Evolutionary conservation across 2,329 filamentous ascomycete genomes (phyloP), one percentile per base, ranked within the genome.

Genomic region (Trichophyton equinum): DNA sequence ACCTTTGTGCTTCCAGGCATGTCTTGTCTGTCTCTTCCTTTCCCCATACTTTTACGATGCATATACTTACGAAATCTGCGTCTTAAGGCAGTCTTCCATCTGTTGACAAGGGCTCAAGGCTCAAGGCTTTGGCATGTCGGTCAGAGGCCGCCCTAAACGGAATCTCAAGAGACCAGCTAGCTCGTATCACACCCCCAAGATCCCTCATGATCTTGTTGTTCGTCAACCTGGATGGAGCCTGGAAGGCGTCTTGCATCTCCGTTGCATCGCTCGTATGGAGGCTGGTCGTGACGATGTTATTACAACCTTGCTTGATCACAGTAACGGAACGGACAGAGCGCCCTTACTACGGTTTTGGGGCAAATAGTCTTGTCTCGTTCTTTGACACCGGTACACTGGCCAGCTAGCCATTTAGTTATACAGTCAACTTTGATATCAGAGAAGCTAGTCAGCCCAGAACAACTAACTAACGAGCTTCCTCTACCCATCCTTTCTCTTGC

Each of bases 101-200:
- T 44, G 15, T 44, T 44, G 40, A 44, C 40, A 44, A 44, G 40
- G 46, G 49, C 49, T 33, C 25, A 53, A 20, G 46, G 46, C 18
- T 27, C 46, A 51, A 27, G 51, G 51, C 51, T 27, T 27, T 55
- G 51, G 13, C 51, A 55, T 55, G 51, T 55, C 51, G 27, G 51
- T 36, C 51, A 55, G 51, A 55, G 27, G 51, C 51, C 51, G 47
- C 47, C 47, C 47, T 53, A 33, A 53, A 53, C 47, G 47, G 47
- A 53, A 53, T 53, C 47, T 47, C 44, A 47, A 47, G 18, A 20
- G 25, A 53, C 47, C 25, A 27, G 25, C 47, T 33, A 53, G 47
- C 47, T 53, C 47, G 47, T 53, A 53, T 53, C 47, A 53, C 47
- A 13, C 22, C 20, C 47, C 47, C 47, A 9, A 53, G 47, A 53